phyloP scores from a whole-genome alignment of 169 alveolate genomes.

The Eimeria mitis region DNA sequence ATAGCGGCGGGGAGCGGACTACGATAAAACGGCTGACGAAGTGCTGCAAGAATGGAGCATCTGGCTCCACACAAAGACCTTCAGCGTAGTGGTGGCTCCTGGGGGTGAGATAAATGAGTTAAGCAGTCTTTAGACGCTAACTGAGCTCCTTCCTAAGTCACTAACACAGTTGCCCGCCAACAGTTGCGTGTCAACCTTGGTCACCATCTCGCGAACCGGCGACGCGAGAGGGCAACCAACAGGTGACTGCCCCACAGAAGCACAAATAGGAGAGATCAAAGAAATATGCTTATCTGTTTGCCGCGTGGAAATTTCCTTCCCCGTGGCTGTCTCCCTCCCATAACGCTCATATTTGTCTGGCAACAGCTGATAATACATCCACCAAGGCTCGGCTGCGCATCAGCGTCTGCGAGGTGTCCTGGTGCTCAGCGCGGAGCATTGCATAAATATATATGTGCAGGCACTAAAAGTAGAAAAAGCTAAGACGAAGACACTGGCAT shows the following conservation, averaged over 20 bases:
- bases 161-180: not conserved
- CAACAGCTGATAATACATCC: too few species aligned
- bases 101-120: not conserved
- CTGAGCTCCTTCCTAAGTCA: not conserved
- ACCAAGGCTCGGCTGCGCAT: not conserved
- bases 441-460: not conserved
- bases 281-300: too few species aligned
- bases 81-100: not conserved
- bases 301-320: not conserved
- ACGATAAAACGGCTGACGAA: not conserved
- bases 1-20: not conserved
- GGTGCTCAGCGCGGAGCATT: too few species aligned
- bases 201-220: too few species aligned
- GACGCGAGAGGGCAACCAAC: too few species aligned
- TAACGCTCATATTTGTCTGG: too few species aligned
- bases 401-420: not conserved
- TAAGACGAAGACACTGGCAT: not conserved
- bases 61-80: not conserved
- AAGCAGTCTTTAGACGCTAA: not conserved
- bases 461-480: not conserved
- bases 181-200: not conserved
- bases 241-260: not conserved
- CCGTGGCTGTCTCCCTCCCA: not conserved
- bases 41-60: not conserved
- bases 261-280: not conserved